Conservation (phyloP, 768 basidiomycete species). For the Polyporus arcularius region DNA sequence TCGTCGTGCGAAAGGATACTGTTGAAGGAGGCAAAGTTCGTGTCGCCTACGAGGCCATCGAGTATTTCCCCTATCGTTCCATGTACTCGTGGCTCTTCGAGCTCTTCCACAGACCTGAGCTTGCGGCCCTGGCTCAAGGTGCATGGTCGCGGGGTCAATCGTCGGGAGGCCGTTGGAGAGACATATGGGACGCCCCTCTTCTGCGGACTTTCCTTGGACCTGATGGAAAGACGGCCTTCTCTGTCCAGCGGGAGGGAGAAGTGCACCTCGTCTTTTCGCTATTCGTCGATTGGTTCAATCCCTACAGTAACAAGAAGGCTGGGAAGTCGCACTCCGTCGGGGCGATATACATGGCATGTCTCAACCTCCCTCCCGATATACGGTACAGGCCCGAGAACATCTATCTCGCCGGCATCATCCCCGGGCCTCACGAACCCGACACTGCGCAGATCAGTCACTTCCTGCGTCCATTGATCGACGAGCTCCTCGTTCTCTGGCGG, state of each 20-base stretch:
- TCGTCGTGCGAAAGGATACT: neutral
- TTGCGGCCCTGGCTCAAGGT: conserved; percentile 6
- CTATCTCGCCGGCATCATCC: conserved; percentile 43
- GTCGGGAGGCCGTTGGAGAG: neutral
- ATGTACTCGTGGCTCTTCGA: conserved; percentile 14
- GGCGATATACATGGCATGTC: conserved; percentile 26
- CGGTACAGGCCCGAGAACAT: conserved; percentile 36
- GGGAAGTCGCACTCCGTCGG: conserved; percentile 12
- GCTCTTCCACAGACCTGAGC: conserved; percentile 12
- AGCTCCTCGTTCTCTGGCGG: conserved; percentile 37
- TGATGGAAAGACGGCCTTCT: conserved; percentile 7
- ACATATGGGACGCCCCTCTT: conserved; percentile 16
- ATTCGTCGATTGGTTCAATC: conserved; percentile 22
- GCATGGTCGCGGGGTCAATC: neutral
- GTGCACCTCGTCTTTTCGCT: conserved; percentile 14
- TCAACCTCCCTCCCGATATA: conserved; percentile 28
- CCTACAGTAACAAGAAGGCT: conserved; percentile 11
- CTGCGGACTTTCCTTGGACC: conserved; percentile 18
- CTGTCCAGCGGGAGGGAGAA: neutral
- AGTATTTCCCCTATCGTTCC: conserved; percentile 10
- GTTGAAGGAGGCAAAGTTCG: neutral
- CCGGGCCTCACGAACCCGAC: conserved; percentile 41
- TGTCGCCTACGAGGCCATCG: neutral
- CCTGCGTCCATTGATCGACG: conserved; percentile 38
- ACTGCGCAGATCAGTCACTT: conserved; percentile 39